Conservation (phyloP, 2,329 filamentous ascomycete genomes). For the Colletotrichum lini region DNA sequence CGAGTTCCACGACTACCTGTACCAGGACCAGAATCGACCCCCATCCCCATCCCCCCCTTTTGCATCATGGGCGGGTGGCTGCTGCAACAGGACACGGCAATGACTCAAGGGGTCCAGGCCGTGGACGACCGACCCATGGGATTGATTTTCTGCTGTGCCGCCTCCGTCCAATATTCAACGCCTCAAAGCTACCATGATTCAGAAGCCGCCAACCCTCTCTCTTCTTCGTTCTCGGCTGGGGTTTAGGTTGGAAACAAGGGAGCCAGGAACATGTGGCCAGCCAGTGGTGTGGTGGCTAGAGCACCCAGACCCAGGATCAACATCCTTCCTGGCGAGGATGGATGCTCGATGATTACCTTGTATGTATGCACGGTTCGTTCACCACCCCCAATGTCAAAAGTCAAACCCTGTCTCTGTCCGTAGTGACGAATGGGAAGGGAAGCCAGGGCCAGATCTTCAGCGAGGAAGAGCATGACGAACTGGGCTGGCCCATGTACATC, state of each 20-base stretch:
- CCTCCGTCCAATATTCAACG: background rate
- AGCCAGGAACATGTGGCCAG: slow-evolving; percentile 12
- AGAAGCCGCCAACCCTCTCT: slow-evolving; percentile 1
- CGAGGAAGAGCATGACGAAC: slow-evolving; percentile 3
- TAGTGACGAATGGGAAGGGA: slow-evolving; percentile 16
- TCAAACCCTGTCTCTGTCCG: background rate
- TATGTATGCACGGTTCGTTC: too few relatives aligned
- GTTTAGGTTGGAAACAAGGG: background rate
- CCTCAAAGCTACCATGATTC: slow-evolving; percentile 22
- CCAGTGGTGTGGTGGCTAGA: background rate
- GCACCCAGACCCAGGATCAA: background rate
- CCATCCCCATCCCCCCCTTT: too few relatives aligned
- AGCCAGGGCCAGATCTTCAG: background rate
- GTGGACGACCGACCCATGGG: too few relatives aligned
- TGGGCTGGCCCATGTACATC: slow-evolving; percentile 18
- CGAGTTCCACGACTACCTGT: too few relatives aligned
- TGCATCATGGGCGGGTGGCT: slow-evolving; percentile 2
- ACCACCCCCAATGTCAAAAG: background rate
- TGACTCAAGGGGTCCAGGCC: background rate
- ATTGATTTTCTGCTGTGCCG: slow-evolving; percentile 2
- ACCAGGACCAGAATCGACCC: background rate
- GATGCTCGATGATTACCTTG: background rate
- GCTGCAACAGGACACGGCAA: background rate
- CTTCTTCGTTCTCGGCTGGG: slow-evolving; percentile 7
- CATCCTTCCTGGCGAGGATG: background rate